A percentile compares a stretch with the other conserved stretches of the same genome.
Conservation (phyloP, 176 grass and related monocot species). For the Metroxylon sagu region DNA sequence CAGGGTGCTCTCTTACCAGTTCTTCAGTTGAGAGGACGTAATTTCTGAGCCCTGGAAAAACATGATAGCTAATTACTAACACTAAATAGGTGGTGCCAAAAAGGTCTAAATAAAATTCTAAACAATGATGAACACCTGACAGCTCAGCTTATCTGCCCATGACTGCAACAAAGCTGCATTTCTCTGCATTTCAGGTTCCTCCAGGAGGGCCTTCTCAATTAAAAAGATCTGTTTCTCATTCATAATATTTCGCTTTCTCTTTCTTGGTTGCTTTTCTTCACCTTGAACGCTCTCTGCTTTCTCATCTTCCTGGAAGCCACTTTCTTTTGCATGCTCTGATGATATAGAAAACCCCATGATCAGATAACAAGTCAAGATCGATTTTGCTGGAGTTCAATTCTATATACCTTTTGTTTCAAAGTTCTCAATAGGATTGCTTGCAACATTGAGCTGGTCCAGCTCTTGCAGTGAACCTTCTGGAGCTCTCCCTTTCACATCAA, state of each 20-base stretch:
- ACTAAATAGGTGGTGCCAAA: too few relatives aligned
- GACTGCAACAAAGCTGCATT: slow-evolving; percentile 50
- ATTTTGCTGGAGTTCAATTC: slow-evolving; percentile 32
- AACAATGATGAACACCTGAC: slow-evolving; percentile 28
- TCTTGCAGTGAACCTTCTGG: slow-evolving; percentile 43
- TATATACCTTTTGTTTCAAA: slow-evolving; percentile 5
- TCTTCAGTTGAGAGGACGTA: slow-evolving; percentile 90
- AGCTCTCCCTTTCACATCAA: slow-evolving; percentile 24
- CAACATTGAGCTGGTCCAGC: slow-evolving; percentile 39
- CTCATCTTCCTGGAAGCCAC: slow-evolving; percentile 50
- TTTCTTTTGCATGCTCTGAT: slow-evolving; percentile 50
- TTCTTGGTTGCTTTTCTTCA: slow-evolving; percentile 70
- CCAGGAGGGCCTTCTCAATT: slow-evolving; percentile 79
- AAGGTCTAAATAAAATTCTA: neutral
- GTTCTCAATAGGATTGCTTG: slow-evolving; percentile 12
- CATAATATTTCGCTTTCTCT: slow-evolving; percentile 89
- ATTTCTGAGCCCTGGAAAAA: slow-evolving; percentile 84
- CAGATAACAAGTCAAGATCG: slow-evolving; percentile 30
- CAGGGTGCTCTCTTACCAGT: slow-evolving; percentile 45
- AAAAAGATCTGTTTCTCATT: slow-evolving; percentile 63
- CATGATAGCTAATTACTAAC: too few relatives aligned
- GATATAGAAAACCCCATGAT: slow-evolving; percentile 27
- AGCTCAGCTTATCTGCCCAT: slow-evolving; percentile 76
- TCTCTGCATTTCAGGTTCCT: slow-evolving; percentile 93
- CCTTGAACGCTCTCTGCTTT: slow-evolving; percentile 43